Evolutionary conservation across 1,284 basidiomycete genomes (phyloP).

Genomic region (Stereum hirsutum): DNA sequence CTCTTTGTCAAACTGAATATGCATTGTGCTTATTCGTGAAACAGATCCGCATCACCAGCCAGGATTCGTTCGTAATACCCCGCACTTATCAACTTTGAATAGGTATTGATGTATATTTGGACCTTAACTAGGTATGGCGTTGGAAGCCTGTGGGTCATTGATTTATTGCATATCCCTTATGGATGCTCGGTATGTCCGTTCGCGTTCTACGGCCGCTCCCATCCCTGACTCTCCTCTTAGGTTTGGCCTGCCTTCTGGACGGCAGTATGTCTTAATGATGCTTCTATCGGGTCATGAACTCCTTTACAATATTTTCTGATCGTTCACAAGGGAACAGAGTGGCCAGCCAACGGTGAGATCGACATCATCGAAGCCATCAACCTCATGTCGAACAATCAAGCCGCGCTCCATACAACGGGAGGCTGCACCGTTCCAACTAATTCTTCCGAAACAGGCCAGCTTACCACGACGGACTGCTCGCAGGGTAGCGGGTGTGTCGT

Average conservation of each 20-base stretch:
- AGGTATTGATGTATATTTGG: too few species aligned
- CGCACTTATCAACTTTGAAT: too few species aligned
- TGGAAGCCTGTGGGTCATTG: constrained; percentile 39
- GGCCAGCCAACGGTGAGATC: constrained; percentile 43
- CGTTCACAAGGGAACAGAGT: too few species aligned
- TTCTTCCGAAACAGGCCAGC: constrained; percentile 19
- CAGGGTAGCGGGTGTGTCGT: constrained; percentile 54
- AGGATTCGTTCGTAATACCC: too few species aligned
- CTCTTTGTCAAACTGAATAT: not conserved
- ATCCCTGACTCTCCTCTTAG: too few species aligned
- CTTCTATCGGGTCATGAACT: too few species aligned
- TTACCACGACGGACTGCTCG: constrained; percentile 34
- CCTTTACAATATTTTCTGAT: too few species aligned
- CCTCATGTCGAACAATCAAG: constrained; percentile 35
- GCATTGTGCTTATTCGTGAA: too few species aligned
- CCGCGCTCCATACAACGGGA: constrained; percentile 45
- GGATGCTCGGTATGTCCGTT: constrained; percentile 49
- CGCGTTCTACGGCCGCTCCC: not conserved
- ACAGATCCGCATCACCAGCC: constrained; percentile 46
- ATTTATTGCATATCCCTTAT: constrained; percentile 36
- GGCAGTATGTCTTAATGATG: too few species aligned
- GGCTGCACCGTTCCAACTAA: constrained; percentile 22
- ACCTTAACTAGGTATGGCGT: too few species aligned
- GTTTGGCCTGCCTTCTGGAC: constrained; percentile 36
- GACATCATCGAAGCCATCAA: constrained; percentile 38